phyloP scores from a whole-genome alignment of 139 green algal species.

The Zygnema cylindricum region DNA sequence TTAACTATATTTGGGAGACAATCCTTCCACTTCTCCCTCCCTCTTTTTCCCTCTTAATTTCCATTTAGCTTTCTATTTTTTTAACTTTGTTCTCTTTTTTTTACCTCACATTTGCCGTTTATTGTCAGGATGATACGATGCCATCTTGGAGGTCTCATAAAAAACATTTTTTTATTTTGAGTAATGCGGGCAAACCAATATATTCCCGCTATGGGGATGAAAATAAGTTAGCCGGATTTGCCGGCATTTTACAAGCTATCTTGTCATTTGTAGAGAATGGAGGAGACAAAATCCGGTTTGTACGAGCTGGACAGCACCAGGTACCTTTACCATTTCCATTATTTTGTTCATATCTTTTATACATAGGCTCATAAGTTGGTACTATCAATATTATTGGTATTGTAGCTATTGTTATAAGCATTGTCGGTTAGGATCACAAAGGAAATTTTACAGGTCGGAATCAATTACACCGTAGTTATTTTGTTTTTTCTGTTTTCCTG shows the following conservation, averaged over 20 bases:
- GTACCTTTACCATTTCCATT: constrained; percentile 14
- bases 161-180: constrained; percentile 83
- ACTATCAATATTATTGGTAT: too few relatives aligned
- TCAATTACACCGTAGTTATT: too few relatives aligned
- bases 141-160: constrained; percentile 57
- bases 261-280: constrained; percentile 64
- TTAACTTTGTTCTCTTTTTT: neutral
- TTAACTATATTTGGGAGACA: neutral
- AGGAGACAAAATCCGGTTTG: constrained; percentile 64
- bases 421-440: too few relatives aligned
- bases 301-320: constrained; percentile 67
- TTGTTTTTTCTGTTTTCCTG: too few relatives aligned
- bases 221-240: constrained; percentile 72
- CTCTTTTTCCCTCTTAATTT: too few relatives aligned
- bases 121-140: constrained; percentile 56
- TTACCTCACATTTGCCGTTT: neutral
- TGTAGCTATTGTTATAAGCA: too few relatives aligned
- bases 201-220: constrained; percentile 76
- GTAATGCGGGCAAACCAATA: constrained; percentile 78
- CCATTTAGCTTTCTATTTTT: neutral
- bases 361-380: too few relatives aligned
- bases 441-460: too few relatives aligned
- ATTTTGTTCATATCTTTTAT: too few relatives aligned
- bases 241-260: constrained; percentile 72
- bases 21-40: neutral